phyloP scores from a whole-genome alignment of 2,329 filamentous ascomycete genomes.

The Mycocentrospora acerina region DNA sequence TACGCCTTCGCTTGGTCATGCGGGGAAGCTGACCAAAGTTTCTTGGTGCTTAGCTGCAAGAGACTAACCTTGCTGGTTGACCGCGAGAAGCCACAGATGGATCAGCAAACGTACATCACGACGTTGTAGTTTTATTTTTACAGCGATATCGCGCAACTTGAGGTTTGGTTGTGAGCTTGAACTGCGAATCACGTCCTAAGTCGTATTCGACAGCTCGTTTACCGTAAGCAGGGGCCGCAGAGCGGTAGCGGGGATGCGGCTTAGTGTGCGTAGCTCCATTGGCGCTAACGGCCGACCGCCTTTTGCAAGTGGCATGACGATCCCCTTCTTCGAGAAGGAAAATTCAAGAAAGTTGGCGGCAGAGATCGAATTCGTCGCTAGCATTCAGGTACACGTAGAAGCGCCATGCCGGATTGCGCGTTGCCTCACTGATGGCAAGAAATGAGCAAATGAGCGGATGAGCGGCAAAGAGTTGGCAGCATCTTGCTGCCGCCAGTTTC shows the following conservation, averaged over 20 bases:
- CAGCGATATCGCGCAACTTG: conserved; percentile 6
- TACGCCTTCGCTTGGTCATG: conserved; percentile 22
- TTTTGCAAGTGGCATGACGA: conserved; percentile 27
- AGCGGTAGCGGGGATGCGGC: too few species aligned
- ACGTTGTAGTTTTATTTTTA: conserved; percentile 14
- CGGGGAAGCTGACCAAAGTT: conserved; percentile 30
- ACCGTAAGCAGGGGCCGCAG: conserved; percentile 11
- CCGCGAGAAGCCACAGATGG: conserved; percentile 2
- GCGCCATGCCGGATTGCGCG: too few species aligned
- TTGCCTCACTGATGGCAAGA: too few species aligned
- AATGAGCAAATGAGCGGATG: too few species aligned
- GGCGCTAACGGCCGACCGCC: conserved; percentile 21
- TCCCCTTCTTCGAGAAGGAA: conserved; percentile 21
- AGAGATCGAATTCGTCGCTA: not conserved
- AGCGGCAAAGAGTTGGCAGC: too few species aligned
- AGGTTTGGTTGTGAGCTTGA: conserved; percentile 11
- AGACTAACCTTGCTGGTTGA: conserved; percentile 4
- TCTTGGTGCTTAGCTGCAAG: conserved; percentile 13
- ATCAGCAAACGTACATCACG: conserved; percentile 7
- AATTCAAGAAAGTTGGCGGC: conserved; percentile 21
- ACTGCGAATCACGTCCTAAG: conserved; percentile 5
- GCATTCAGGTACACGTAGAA: not conserved
- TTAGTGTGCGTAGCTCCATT: conserved; percentile 20
- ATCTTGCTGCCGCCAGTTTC: too few species aligned
- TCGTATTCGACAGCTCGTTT: conserved; percentile 22